phyloP scores from a whole-genome alignment of 2,329 filamentous ascomycete species.

The Xylariaceae sp. region DNA sequence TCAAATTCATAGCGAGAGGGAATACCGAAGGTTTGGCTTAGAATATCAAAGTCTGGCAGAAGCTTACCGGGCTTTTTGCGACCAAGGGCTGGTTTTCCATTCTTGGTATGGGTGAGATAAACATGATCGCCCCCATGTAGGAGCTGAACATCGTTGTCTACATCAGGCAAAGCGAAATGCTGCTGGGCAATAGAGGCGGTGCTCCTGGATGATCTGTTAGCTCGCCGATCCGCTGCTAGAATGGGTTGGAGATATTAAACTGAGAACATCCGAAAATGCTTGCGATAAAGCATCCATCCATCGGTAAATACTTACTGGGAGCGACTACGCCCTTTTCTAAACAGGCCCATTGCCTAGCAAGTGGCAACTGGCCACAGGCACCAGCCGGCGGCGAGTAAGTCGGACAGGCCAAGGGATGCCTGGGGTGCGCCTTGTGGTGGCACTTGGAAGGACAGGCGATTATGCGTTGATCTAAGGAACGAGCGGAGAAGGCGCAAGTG shows the following conservation, averaged over 20 bases:
- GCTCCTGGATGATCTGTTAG: slow-evolving; percentile 19
- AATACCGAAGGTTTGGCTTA: slow-evolving; percentile 27
- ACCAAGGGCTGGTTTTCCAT: slow-evolving; percentile 27
- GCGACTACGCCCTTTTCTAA: slow-evolving; percentile 15
- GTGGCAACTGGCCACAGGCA: neutral
- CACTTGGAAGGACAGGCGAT: neutral
- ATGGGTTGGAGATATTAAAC: neutral
- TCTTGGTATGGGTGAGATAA: slow-evolving; percentile 27
- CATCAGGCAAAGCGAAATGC: neutral
- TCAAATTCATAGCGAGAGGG: slow-evolving; percentile 27
- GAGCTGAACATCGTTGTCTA: slow-evolving; percentile 16
- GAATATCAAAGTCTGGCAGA: slow-evolving; percentile 27
- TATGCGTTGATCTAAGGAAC: neutral
- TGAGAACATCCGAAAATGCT: neutral
- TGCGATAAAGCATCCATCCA: neutral
- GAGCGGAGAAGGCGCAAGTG: neutral
- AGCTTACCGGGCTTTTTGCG: slow-evolving; percentile 27
- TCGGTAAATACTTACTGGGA: slow-evolving; percentile 16
- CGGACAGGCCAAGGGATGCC: neutral
- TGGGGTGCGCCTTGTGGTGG: neutral
- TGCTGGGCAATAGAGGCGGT: slow-evolving; percentile 5
- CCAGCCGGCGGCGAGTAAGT: neutral
- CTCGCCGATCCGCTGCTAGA: neutral
- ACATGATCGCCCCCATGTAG: slow-evolving; percentile 19
- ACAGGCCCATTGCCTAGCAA: slow-evolving; percentile 13